Base-by-base conservation (phyloP, 2,329 filamentous ascomycete species). In the Talaromyces sp. region DNA sequence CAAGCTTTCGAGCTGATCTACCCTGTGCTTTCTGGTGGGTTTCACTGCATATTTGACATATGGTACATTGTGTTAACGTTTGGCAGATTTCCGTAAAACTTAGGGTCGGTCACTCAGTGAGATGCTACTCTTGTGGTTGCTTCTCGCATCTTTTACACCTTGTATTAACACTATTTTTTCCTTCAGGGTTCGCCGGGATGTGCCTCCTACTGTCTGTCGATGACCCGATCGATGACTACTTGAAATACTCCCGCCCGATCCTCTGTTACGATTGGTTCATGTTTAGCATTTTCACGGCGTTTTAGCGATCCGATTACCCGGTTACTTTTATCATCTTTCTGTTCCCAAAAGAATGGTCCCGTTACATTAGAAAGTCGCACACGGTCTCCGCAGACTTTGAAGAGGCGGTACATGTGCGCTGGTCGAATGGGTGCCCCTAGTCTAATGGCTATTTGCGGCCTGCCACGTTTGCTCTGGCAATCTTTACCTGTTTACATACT, bases 1-100 rank as follows among this genome's bases (percentile, higher is more conserved):
- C 91, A 95, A 77, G 92, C 92, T 54, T 96, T 96, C 73, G 92
- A 96, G 81, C 90, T 96, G 87, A 96, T 97, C 81, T 96, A 96
- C 75, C 93, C 93, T 75, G 93, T 96, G 81, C 82, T 96, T 73
- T 91, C 92, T 83, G 90, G 90, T 92, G 80, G 69, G 82, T 78
- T 66, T 2, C 30, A 7, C 53, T 51, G 55, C n/a, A 59, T 19
- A 22, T 15, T 6, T 17, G 25, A 32, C 49, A 25, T 58, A 57
- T 62, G 64, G 68, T 6, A 17, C 27, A 27, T n/a, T 42, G 11
- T n/a, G 42, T 68, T 72, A 66, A 71, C 68, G 52, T 62, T 17
- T 44, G 5, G 6, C n/a, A 85, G 84, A 87, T 72, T 87, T 87
- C 81, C 82, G 84, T 73, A 87, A 87, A 75, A 82, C 84, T 60